A percentile compares a stretch with the other conserved stretches of the same genome.
Evolutionary conservation across 495 filamentous ascomycete genomes (phyloP).

Genomic region (Articulospora tetracladia): DNA sequence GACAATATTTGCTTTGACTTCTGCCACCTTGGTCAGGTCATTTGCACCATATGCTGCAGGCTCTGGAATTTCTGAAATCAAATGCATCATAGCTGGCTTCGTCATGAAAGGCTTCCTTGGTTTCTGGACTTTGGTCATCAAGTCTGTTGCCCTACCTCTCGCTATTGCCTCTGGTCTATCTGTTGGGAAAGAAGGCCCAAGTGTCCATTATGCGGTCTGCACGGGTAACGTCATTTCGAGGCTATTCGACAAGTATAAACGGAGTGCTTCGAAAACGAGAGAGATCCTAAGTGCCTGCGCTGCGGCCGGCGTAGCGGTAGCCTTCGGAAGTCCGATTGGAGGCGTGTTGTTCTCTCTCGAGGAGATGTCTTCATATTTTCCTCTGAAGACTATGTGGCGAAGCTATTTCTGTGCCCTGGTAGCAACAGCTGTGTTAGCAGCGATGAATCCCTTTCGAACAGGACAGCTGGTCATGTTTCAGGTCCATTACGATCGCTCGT

Average conservation of each 20-base stretch:
- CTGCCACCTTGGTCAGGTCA: conserved; percentile 82
- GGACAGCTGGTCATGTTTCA: conserved; percentile 99
- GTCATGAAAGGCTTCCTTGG: conserved; percentile 99
- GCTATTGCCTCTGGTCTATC: conserved; percentile 94
- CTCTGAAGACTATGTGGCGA: conserved; percentile 95
- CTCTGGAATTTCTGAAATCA: conserved; percentile 98
- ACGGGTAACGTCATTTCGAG: conserved; percentile 95
- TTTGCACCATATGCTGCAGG: conserved; percentile 97
- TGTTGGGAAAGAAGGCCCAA: conserved; percentile 95
- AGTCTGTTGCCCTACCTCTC: conserved; percentile 85
- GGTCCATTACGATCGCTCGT: conserved; percentile 90
- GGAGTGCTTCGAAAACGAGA: conserved; percentile 89
- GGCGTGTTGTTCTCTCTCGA: conserved; percentile 96
- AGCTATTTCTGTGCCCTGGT: conserved; percentile 98
- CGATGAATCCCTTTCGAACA: conserved; percentile 96
- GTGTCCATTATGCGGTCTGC: conserved; percentile 97
- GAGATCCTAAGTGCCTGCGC: conserved; percentile 94
- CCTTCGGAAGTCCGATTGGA: conserved; percentile 95
- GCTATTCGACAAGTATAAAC: conserved; percentile 88
- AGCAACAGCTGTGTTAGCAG: conserved; percentile 88
- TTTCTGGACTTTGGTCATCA: conserved; percentile 88
- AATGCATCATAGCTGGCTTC: conserved; percentile 99
- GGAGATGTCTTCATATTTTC: conserved; percentile 98
- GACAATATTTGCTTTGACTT: conserved; percentile 73
- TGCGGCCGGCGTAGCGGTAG: conserved; percentile 92